Base-by-base conservation (phyloP, 1,139 yeast genomes). In the Debaryomyces coudertii region DNA sequence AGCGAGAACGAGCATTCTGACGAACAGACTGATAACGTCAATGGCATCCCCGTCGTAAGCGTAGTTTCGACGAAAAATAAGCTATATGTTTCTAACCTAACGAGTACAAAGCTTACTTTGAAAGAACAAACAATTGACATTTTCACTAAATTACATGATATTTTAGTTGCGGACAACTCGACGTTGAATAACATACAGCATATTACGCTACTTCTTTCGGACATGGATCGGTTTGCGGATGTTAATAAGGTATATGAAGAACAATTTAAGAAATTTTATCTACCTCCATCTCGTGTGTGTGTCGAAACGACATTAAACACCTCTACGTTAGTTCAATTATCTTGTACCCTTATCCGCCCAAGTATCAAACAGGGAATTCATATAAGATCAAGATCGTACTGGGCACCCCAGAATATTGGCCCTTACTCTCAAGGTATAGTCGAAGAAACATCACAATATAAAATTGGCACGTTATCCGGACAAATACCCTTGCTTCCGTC, bases 371-470 rank as follows among this genome's bases (percentile, higher is more conserved):
- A 69, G 35, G 97, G 98, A 0, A 70, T 93, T 20, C 98, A 93
- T 60, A 89, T 93, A 4, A 90, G 93, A 56, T 90, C 98, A 1
- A 75, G 93, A 47, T 90, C 97, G 24, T 90, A 86, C 62, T 93
- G 99, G 99, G 97, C 97, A 0, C 99, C 99, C 0, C 95, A 96
- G 39, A 93, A 93, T 56, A 93, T 93, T 46, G 99, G 99, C 0
- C 99, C 99, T 0, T 93, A 93, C 62, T 92, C 99, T 0, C 99
- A 93, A 64, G 80, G 93, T 0, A 80, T 84, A 9, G 70, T 81
- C 42, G 79, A 75, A 45, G 62, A 62, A 6, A 68, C 66, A 14
- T 74, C 77, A 25, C 46, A 46, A 6, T 61, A 62, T 47, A 65
- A 71, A 33, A 56, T 81, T 6, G 83, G 87, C 0, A 78, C 82